Percentiles rank a stretch among this genome's conserved stretches.
Conservation (phyloP, 75 land plant species). For the Picea glauca region DNA sequence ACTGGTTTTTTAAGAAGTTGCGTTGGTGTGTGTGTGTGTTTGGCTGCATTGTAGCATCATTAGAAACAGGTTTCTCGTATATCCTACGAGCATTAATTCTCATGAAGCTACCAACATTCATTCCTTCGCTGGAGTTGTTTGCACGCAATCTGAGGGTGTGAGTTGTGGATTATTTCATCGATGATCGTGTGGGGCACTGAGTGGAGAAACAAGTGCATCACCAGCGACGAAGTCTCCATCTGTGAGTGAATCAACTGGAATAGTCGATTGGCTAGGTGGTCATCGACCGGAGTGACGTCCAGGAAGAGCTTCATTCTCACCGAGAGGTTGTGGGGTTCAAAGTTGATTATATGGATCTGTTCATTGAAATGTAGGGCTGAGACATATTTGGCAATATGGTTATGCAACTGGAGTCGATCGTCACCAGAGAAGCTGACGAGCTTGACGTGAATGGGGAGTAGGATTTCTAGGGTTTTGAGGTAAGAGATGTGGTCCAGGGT, state of each 20-base stretch:
- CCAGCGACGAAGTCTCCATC: constrained; percentile 27
- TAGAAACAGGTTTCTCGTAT: too few species aligned
- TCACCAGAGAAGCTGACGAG: constrained; percentile 48
- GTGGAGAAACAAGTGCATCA: constrained; percentile 28
- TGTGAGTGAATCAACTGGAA: constrained; percentile 22
- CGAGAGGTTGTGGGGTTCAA: constrained; percentile 38
- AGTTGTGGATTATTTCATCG: constrained; percentile 37
- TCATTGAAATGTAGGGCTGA: constrained; percentile 47
- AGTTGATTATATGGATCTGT: constrained; percentile 31
- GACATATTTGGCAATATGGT: constrained; percentile 36
- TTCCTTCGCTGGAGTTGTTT: too few species aligned
- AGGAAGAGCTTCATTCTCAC: constrained; percentile 38
- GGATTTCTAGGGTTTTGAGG: constrained; percentile 40
- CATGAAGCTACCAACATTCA: too few species aligned
- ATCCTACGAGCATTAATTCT: too few species aligned
- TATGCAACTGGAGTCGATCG: constrained; percentile 30
- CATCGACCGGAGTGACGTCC: constrained; percentile 28
- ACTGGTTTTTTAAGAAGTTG: too few species aligned
- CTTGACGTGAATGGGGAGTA: constrained; percentile 43
- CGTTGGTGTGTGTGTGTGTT: too few species aligned
- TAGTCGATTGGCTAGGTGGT: constrained; percentile 37
- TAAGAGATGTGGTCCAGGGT: constrained; percentile 21
- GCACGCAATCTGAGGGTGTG: too few species aligned
- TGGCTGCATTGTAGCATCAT: too few species aligned
- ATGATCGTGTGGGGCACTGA: constrained; percentile 54